These are phyloP conservation scores for Noccaea bulbosa DNA, from an alignment of 345 rosid species.

Conservation along the genomic window DNA sequence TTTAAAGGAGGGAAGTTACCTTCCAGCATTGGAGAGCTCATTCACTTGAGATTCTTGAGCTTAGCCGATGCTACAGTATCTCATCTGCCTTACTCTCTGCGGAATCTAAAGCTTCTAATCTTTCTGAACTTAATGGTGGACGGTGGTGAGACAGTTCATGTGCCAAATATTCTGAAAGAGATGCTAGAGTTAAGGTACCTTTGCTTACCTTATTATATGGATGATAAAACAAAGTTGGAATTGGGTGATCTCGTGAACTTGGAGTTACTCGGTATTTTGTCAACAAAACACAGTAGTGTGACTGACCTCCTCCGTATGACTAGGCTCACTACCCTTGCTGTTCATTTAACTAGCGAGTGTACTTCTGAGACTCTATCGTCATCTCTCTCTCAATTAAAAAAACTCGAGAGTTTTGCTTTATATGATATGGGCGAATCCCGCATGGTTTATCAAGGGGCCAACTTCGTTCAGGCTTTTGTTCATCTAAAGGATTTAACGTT, in stretches of 20 bases:
- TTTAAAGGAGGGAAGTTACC: background rate
- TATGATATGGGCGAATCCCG: no score
- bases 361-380: background rate
- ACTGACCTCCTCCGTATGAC: background rate
- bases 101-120: background rate
- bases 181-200: background rate
- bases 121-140: background rate
- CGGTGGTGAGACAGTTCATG: background rate
- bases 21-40: background rate
- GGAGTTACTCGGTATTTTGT: background rate
- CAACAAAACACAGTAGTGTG: background rate
- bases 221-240: background rate
- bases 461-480: background rate
- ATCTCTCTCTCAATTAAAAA: background rate
- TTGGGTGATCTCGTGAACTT: background rate
- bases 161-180: background rate
- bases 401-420: no score
- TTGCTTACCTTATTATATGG: background rate
- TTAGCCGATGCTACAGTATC: accelerated
- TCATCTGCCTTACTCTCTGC: background rate
- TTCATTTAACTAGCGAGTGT: background rate
- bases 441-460: background rate
- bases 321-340: background rate
- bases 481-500: background rate
- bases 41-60: background rate